Evolutionary conservation across 1,284 basidiomycete genomes (phyloP).

Genomic region (Austropuccinia psidii): DNA sequence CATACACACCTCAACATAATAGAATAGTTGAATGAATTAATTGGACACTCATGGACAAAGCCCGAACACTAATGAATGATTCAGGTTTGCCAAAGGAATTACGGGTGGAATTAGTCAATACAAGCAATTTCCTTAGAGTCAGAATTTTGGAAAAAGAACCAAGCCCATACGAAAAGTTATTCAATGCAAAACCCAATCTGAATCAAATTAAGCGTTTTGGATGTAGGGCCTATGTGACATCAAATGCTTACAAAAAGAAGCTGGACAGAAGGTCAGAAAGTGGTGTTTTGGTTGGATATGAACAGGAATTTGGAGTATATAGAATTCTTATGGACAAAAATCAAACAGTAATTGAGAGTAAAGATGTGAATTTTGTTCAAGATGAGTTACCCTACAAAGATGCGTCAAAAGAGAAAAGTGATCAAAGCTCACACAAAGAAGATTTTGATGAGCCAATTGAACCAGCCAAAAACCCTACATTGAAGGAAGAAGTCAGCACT

Average conservation of each 20-base stretch:
- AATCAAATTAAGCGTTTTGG: background rate
- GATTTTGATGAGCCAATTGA: too few species aligned
- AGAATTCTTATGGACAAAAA: too few species aligned
- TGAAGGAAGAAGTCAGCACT: too few species aligned
- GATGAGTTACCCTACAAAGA: too few species aligned
- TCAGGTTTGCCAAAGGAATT: background rate
- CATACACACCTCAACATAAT: slow-evolving; percentile 10
- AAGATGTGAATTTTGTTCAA: too few species aligned
- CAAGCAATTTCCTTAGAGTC: background rate
- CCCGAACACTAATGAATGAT: background rate
- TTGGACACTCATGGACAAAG: background rate
- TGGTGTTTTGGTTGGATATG: background rate
- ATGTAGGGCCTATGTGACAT: background rate
- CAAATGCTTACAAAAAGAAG: too few species aligned
- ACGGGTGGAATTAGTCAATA: background rate
- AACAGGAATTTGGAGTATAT: background rate
- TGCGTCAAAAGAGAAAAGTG: too few species aligned
- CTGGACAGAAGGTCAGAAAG: background rate
- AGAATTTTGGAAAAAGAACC: background rate
- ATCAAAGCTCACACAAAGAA: too few species aligned
- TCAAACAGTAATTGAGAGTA: background rate
- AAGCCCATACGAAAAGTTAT: background rate
- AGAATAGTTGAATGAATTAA: background rate
- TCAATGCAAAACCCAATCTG: background rate
- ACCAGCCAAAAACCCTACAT: too few species aligned